phyloP scores from a whole-genome alignment of 75 land plant genomes.

The Adiantum capillusveneris region DNA sequence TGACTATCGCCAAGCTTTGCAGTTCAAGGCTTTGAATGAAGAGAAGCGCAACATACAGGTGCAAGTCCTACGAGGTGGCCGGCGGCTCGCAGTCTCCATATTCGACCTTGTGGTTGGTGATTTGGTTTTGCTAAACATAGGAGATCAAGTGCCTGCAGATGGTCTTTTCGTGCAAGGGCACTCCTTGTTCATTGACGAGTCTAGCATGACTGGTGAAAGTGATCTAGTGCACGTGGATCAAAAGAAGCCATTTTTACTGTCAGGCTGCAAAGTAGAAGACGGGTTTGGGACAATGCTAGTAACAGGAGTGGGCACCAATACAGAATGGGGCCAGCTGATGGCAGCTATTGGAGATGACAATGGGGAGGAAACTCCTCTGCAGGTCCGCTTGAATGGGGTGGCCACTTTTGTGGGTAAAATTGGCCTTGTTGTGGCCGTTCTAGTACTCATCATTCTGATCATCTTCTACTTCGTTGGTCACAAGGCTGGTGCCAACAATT shows the following conservation, averaged over 20 bases:
- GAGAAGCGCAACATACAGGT: constrained; percentile 51
- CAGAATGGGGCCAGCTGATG: constrained; percentile 73
- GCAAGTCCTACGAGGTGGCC: constrained; percentile 33
- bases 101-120: constrained; percentile 64
- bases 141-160: constrained; percentile 81
- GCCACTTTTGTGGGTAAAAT: constrained; percentile 72
- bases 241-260: constrained; percentile 60
- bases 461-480: constrained; percentile 53
- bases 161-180: constrained; percentile 61
- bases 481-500: constrained; percentile 26
- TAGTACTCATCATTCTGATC: constrained; percentile 39
- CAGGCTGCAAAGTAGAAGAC: constrained; percentile 83
- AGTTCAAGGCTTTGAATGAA: constrained; percentile 64
- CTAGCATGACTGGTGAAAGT: constrained; percentile 83
- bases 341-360: constrained; percentile 44
- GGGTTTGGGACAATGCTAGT: constrained; percentile 80
- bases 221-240: constrained; percentile 55
- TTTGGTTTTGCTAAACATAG: constrained; percentile 39
- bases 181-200: constrained; percentile 73
- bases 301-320: constrained; percentile 66
- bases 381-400: constrained; percentile 75
- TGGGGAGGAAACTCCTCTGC: constrained; percentile 58
- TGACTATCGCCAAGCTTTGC: constrained; percentile 71
- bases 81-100: constrained; percentile 29
- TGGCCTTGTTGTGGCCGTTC: constrained; percentile 51